A percentile compares a stretch with the other conserved stretches of the same genome.
Evolutionary conservation across 768 basidiomycete genomes (phyloP).

Genomic region (Lactarius hatsudake): DNA sequence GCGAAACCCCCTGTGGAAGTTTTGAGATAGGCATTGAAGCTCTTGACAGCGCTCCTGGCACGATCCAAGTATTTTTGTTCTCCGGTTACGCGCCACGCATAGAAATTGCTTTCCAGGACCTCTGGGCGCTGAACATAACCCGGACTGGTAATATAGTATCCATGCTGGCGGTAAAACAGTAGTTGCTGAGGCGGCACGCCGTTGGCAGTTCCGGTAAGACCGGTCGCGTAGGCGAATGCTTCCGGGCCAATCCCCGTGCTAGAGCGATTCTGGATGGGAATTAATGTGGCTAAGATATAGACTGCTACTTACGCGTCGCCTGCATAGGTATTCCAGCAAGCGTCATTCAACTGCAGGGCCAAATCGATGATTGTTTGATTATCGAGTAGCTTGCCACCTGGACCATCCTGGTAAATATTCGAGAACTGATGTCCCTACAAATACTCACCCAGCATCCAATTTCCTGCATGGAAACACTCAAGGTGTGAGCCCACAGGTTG

Average conservation of each 20-base stretch:
- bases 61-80: slow-evolving; percentile 65
- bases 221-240: slow-evolving; percentile 58
- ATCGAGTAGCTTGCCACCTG: slow-evolving; percentile 64
- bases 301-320: slow-evolving; percentile 52
- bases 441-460: slow-evolving; percentile 61
- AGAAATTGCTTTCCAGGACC: slow-evolving; percentile 78
- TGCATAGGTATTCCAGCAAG: slow-evolving; percentile 80
- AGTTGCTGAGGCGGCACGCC: slow-evolving; percentile 39
- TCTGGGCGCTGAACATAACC: slow-evolving; percentile 70
- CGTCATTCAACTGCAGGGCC: slow-evolving; percentile 61
- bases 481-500: slow-evolving; percentile 68
- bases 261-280: neutral
- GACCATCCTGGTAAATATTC: neutral
- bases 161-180: slow-evolving; percentile 56
- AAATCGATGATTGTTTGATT: slow-evolving; percentile 66
- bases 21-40: slow-evolving; percentile 55
- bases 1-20: slow-evolving; percentile 48
- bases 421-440: neutral
- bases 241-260: slow-evolving; percentile 82
- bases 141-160: slow-evolving; percentile 56
- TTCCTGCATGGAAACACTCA: slow-evolving; percentile 72
- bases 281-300: neutral
- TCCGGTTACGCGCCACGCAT: slow-evolving; percentile 72
- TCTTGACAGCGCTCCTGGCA: slow-evolving; percentile 54
- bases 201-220: slow-evolving; percentile 49